phyloP scores from a whole-genome alignment of 192 early-diverging fungal species.

The Coemansia sp. region DNA sequence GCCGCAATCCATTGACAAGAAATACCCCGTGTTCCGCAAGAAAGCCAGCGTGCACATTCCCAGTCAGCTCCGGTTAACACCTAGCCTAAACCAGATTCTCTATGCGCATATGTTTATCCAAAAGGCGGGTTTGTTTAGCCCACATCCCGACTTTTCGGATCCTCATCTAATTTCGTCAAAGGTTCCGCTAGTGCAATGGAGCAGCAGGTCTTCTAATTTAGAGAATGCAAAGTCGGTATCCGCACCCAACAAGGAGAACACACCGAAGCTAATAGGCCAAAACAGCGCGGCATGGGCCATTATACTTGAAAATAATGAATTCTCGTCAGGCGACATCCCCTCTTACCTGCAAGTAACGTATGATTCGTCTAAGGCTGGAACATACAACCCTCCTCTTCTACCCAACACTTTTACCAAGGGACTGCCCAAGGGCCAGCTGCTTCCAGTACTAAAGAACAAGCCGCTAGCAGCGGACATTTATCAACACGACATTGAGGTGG shows the following conservation, averaged over 20 bases:
- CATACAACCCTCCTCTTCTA: slow-evolving; percentile 2
- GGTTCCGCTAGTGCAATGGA: neutral
- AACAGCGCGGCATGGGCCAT: slow-evolving; percentile 7
- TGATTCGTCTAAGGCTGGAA: neutral
- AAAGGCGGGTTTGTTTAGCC: neutral
- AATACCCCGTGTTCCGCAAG: slow-evolving; percentile 5
- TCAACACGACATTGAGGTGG: slow-evolving; percentile 1
- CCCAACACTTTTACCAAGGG: slow-evolving; percentile 2
- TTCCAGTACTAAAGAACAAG: neutral
- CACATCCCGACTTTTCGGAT: slow-evolving; percentile 11
- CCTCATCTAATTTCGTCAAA: slow-evolving; percentile 1
- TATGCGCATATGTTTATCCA: slow-evolving; percentile 26
- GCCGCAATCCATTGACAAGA: slow-evolving; percentile 6
- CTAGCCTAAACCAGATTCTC: neutral
- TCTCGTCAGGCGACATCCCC: neutral
- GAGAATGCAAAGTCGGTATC: neutral
- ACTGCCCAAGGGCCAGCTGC: neutral
- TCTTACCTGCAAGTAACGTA: neutral
- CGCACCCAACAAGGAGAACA: neutral
- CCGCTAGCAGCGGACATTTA: neutral
- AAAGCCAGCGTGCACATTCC: neutral
- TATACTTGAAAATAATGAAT: slow-evolving; percentile 7
- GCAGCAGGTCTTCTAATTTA: neutral
- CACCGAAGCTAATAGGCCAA: neutral
- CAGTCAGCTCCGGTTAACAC: neutral